A percentile compares a stretch with the other conserved stretches of the same genome.
These are phyloP conservation scores for Coccomyxa sp. DNA, from an alignment of 139 green algal species.

Conservation along the genomic window DNA sequence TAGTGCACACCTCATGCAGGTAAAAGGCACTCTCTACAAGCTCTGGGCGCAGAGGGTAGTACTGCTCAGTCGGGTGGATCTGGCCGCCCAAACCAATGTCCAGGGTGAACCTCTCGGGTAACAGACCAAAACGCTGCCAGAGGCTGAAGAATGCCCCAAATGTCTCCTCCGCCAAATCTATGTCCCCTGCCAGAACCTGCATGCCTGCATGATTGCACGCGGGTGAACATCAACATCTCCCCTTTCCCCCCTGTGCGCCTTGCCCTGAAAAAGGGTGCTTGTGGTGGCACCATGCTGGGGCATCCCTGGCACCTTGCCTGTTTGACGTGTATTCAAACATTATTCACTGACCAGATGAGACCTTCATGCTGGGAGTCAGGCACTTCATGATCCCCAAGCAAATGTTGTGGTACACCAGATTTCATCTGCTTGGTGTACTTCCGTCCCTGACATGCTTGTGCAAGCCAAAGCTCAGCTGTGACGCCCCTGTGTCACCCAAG, in stretches of 20 bases:
- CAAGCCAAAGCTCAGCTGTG: background rate
- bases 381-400: background rate
- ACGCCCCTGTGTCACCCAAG: background rate
- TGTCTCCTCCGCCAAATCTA: slow-evolving; percentile 44
- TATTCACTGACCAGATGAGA: too few relatives aligned
- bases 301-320: too few relatives aligned
- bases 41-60: slow-evolving; percentile 23
- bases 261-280: background rate
- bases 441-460: background rate
- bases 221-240: background rate
- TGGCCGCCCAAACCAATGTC: background rate
- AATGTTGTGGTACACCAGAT: background rate
- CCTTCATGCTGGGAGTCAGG: background rate
- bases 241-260: background rate
- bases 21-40: slow-evolving; percentile 20
- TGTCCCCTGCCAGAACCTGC: slow-evolving; percentile 69
- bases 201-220: slow-evolving; percentile 34
- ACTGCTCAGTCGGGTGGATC: slow-evolving; percentile 18
- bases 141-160: slow-evolving; percentile 66
- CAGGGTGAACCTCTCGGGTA: slow-evolving; percentile 61
- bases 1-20: slow-evolving; percentile 8
- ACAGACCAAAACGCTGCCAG: slow-evolving; percentile 66
- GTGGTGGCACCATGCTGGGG: background rate
- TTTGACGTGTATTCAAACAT: too few relatives aligned
- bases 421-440: background rate